Evolutionary conservation across 2,329 filamentous ascomycete genomes (phyloP).

Genomic region (Helotiales sp.): DNA sequence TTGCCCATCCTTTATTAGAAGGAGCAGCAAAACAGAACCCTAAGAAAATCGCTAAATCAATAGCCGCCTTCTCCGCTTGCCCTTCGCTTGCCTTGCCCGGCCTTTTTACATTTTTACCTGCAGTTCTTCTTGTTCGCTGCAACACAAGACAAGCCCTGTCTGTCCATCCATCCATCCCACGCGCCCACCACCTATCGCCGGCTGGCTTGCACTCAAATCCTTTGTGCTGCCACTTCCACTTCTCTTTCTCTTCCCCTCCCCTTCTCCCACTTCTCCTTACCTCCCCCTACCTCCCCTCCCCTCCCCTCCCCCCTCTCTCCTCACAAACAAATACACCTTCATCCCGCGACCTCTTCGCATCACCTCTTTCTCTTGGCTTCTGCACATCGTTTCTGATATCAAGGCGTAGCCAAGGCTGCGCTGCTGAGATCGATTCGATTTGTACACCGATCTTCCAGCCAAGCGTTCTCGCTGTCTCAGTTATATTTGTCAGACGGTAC

Average conservation of each 20-base stretch:
- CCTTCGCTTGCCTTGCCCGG: neutral
- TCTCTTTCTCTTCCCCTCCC: neutral
- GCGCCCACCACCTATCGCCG: neutral
- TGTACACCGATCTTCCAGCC: slow-evolving; percentile 9
- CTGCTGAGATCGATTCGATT: slow-evolving; percentile 10
- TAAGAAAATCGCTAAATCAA: no score
- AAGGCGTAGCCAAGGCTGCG: slow-evolving; percentile 14
- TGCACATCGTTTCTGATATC: neutral
- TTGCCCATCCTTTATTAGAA: neutral
- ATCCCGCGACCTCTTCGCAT: neutral
- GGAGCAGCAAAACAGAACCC: neutral
- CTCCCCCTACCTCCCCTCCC: neutral
- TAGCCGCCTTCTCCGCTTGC: neutral
- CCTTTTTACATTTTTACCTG: neutral
- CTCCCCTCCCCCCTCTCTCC: slow-evolving; percentile 1
- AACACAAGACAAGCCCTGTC: neutral
- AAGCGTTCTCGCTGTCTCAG: slow-evolving; percentile 8
- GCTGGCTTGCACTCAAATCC: slow-evolving; percentile 7
- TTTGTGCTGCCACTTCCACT: neutral
- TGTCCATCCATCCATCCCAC: neutral
- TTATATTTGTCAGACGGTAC: slow-evolving; percentile 22
- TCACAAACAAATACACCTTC: slow-evolving; percentile 12
- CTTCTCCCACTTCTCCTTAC: neutral
- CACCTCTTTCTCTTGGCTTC: slow-evolving; percentile 3
- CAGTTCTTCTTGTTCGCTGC: neutral